Evolutionary conservation across 2,329 filamentous ascomycete species (phyloP), one percentile per base, ranked within the genome.

Genomic region (Pseudogymnoascus sp.): DNA sequence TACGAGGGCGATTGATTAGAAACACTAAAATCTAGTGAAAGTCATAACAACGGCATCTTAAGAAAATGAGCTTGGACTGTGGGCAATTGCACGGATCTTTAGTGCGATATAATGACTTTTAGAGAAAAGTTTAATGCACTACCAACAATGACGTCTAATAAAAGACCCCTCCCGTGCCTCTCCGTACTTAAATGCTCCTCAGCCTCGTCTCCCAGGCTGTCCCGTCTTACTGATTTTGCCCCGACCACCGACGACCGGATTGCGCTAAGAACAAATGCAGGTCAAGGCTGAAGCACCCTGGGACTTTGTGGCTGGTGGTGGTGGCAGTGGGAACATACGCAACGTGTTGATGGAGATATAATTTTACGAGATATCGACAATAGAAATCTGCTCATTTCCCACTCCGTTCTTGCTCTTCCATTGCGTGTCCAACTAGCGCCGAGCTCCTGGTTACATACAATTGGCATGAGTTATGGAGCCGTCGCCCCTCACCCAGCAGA

Each of bases 401-500:
- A 48, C 43, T 48, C 19, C 5, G 43, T 48, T 25, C 43, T 23
- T 48, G 43, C 43, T 23, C 43, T 23, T 23, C 43, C 11, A 48
- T 48, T 48, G 43, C 21, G 11, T 48, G 19, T 48, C 19, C 3
- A 25, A 48, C 43, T 6, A 48, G 43, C 43, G 43, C 43, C 43
- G 43, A 48, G 43, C 43, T 48, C 19, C 19, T 48, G 43, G 43
- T 16, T 48, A 25, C 43, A 48, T 48, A 23, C 21, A 48, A 48
- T 48, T 48, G 43, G 19, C 43, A 70, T 71, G 64, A 63, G 60
- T 34, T 63, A 96, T 96, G 91, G 91, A 96, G 80, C 84, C 87
- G 71, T 98, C 93, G 75, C 95, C 95, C 68, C 85, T 99, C 74
- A 96, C 93, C 64, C 92, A 96, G 78, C 92, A 97, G 82, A 86